A percentile compares a stretch with the other conserved stretches of the same genome.
These are phyloP conservation scores for Suhomyces terraborum DNA, from an alignment of 1,139 yeast genomes.

Conservation along the genomic window DNA sequence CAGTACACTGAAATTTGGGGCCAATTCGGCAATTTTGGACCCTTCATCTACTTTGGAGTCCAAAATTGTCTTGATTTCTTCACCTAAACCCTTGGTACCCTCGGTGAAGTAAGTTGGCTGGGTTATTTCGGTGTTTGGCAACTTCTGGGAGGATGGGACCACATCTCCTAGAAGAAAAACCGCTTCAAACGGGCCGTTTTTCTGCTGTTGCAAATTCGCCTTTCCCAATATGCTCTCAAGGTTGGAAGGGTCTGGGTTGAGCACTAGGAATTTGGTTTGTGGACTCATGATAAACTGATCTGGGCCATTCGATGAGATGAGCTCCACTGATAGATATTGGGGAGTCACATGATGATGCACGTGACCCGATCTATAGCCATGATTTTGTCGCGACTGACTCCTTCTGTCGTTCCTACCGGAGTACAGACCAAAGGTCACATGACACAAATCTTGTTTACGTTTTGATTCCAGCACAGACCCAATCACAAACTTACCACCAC, in stretches of 20 bases:
- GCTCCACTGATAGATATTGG: neutral
- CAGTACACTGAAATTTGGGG: conserved; percentile 25
- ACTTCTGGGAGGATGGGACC: conserved; percentile 19
- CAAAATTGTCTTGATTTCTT: conserved; percentile 2
- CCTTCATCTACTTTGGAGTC: neutral
- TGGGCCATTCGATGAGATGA: neutral
- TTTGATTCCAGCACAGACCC: neutral
- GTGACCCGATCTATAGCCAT: neutral
- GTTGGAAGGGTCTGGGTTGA: conserved; percentile 48
- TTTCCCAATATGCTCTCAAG: conserved; percentile 48
- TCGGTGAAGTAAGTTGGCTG: conserved; percentile 35
- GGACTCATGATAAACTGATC: conserved; percentile 7
- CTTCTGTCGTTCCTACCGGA: too few species aligned
- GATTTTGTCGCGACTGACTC: too few species aligned
- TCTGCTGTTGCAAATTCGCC: conserved; percentile 50
- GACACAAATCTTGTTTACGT: too few species aligned
- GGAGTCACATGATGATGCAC: neutral
- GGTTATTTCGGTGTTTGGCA: conserved; percentile 25
- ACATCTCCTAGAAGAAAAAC: conserved; percentile 56
- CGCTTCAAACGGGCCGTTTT: conserved; percentile 67
- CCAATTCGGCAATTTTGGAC: conserved; percentile 21
- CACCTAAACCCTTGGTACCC: conserved; percentile 23
- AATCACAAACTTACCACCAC: neutral
- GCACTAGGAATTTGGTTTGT: conserved; percentile 41
- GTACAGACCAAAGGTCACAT: too few species aligned